These are phyloP conservation scores for Auricularia sp. DNA, from an alignment of 768 basidiomycete genomes.

Conservation along the genomic window DNA sequence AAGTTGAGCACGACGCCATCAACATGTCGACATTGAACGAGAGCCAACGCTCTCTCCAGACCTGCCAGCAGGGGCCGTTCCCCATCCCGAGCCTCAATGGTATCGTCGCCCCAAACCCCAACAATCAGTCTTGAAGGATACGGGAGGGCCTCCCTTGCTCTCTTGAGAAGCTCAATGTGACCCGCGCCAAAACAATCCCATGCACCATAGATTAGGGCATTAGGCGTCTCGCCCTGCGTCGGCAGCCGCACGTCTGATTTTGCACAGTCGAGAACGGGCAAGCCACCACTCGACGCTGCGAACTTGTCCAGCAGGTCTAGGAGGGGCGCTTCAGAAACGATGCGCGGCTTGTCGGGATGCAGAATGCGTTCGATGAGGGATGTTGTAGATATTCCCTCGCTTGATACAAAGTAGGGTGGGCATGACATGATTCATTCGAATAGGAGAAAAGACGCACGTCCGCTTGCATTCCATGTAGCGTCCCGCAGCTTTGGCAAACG, in stretches of 20 bases:
- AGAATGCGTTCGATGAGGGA: slow-evolving; percentile 9
- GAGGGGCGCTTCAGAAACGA: neutral
- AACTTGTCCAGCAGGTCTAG: slow-evolving; percentile 3
- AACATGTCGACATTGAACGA: slow-evolving; percentile 7
- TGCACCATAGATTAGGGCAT: neutral
- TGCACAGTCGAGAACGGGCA: neutral
- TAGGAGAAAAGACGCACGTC: neutral
- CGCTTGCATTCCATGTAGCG: slow-evolving; percentile 11
- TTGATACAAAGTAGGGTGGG: neutral
- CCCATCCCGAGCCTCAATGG: slow-evolving; percentile 1
- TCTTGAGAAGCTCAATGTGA: slow-evolving; percentile 8
- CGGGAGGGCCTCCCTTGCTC: slow-evolving; percentile 2
- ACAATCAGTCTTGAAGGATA: neutral
- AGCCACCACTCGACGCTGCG: neutral
- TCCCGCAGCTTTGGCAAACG: slow-evolving; percentile 4
- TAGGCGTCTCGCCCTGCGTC: neutral
- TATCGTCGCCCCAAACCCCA: slow-evolving; percentile 9
- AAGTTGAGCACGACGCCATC: neutral
- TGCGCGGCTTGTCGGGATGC: neutral
- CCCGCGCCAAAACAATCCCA: slow-evolving; percentile 12
- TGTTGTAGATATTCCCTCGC: slow-evolving; percentile 10
- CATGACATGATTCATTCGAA: too few relatives aligned
- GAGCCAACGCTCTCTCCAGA: slow-evolving; percentile 8
- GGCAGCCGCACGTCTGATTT: neutral
- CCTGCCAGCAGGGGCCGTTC: slow-evolving; percentile 7